These are phyloP conservation scores for Saccharomyces hybrid DNA, from an alignment of 1,139 yeast species.

Conservation along the genomic window DNA sequence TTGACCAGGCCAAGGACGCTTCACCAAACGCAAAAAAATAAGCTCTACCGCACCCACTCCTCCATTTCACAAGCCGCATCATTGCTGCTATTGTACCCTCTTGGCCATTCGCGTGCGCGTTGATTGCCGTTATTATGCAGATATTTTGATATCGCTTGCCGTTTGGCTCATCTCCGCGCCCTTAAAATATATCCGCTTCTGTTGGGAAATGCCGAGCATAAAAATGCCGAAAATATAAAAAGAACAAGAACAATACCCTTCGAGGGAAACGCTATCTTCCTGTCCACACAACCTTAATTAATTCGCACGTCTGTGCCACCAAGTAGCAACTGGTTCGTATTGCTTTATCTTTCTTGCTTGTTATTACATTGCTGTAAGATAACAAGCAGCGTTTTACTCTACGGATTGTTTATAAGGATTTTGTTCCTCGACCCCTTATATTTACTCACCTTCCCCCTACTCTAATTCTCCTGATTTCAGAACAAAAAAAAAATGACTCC, in stretches of 20 bases:
- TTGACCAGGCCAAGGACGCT: not conserved
- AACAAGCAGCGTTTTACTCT: not conserved
- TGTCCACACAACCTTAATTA: not conserved
- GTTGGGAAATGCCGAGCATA: not conserved
- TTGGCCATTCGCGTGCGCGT: not conserved
- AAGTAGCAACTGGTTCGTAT: not conserved
- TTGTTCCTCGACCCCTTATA: not conserved
- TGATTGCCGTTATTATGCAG: not conserved
- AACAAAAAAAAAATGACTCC: not conserved
- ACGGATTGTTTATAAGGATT: not conserved
- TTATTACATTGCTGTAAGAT: not conserved
- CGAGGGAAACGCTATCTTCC: not conserved
- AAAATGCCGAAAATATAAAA: slow-evolving; percentile 1
- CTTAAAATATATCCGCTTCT: not conserved
- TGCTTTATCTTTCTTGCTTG: not conserved
- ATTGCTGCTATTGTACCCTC: not conserved
- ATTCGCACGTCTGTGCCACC: not conserved
- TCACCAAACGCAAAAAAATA: not conserved
- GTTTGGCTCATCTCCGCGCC: not conserved
- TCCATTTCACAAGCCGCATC: not conserved
- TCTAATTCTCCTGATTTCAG: not conserved
- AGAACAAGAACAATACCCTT: slow-evolving; percentile 1
- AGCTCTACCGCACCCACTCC: not conserved
- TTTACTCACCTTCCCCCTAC: not conserved
- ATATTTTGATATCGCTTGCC: not conserved